These are phyloP conservation scores for Plasmodium billcollinsi DNA, from an alignment of 169 alveolate species.

Conservation along the genomic window DNA sequence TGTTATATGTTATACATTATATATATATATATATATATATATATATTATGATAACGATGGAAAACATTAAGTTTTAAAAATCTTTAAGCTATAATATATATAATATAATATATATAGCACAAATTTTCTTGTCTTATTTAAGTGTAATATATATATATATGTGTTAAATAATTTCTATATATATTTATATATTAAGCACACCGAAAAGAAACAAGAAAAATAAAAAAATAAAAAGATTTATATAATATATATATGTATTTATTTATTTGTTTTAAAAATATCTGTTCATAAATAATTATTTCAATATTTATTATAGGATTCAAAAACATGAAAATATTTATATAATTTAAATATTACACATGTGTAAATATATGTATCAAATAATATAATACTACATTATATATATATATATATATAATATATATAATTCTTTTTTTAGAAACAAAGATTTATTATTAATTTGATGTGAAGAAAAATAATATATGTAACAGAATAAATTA, in stretches of 20 bases:
- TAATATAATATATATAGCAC: no score
- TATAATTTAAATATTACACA: slow-evolving; percentile 21
- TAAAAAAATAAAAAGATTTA: not conserved
- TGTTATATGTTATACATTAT: not conserved
- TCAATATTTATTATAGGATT: slow-evolving; percentile 18
- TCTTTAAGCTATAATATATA: no score
- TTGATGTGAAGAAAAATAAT: no score
- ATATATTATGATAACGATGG: not conserved
- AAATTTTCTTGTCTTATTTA: no score
- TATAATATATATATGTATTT: not conserved
- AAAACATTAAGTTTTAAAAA: no score
- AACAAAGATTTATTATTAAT: no score
- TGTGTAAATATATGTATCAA: not conserved
- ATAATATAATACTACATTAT: not conserved
- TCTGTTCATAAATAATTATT: not conserved
- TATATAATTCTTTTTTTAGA: not conserved
- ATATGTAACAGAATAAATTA: no score
- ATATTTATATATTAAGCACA: no score
- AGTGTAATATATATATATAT: no score
- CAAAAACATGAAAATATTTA: slow-evolving; percentile 7
- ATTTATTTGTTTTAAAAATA: not conserved
- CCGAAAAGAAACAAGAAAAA: not conserved
- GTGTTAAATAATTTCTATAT: no score
- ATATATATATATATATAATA: slow-evolving; percentile 6
- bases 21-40: slow-evolving; percentile 7